phyloP scores from a whole-genome alignment of 352 stramenopile genomes.

The Thraustotheca clavata region DNA sequence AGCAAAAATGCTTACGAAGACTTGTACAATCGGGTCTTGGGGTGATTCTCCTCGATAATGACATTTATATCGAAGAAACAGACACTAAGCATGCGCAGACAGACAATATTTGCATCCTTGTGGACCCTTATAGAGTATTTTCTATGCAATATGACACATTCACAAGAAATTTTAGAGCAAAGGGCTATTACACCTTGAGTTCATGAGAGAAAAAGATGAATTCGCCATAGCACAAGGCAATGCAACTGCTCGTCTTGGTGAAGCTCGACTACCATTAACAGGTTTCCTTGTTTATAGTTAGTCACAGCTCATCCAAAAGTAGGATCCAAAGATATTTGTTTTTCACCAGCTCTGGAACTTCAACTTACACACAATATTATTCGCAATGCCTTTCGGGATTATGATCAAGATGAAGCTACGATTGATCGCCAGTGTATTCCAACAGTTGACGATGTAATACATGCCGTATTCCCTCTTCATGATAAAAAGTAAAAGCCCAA shows the following conservation, averaged over 20 bases:
- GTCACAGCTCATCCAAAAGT: neutral
- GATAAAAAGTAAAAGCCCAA: slow-evolving; percentile 26
- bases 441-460: slow-evolving; percentile 61
- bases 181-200: slow-evolving; percentile 73
- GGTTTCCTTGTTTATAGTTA: neutral
- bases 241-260: slow-evolving; percentile 51
- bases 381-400: slow-evolving; percentile 78
- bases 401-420: slow-evolving; percentile 82
- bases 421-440: slow-evolving; percentile 77
- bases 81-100: slow-evolving; percentile 34
- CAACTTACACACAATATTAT: slow-evolving; percentile 87
- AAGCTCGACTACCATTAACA: slow-evolving; percentile 43
- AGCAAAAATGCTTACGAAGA: slow-evolving; percentile 76
- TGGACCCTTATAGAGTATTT: slow-evolving; percentile 68
- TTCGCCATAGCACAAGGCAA: slow-evolving; percentile 69
- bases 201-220: slow-evolving; percentile 83
- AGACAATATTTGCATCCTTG: slow-evolving; percentile 64
- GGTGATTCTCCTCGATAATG: slow-evolving; percentile 67
- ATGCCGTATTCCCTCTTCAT: slow-evolving; percentile 75
- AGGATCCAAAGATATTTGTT: slow-evolving; percentile 65
- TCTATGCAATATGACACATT: neutral
- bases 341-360: slow-evolving; percentile 74
- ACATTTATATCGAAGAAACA: slow-evolving; percentile 33
- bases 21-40: slow-evolving; percentile 72
- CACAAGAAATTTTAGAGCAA: slow-evolving; percentile 24